Conservation (phyloP, 306 rosid genomes). For the Sesbania bispinosa region DNA sequence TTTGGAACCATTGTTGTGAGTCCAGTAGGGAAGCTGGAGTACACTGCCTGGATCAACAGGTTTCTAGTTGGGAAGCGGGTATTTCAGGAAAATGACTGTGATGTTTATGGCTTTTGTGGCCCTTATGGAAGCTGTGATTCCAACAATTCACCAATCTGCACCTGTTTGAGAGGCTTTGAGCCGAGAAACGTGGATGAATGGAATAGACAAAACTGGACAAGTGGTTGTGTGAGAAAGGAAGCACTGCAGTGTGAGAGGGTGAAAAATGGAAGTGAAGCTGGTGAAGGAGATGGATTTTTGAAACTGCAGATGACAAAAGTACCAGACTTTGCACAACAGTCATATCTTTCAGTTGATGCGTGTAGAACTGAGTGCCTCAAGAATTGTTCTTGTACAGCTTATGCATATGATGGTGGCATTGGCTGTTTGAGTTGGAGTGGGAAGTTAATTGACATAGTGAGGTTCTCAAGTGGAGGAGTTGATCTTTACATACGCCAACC, state of each 20-base stretch:
- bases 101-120: slow-evolving; percentile 31
- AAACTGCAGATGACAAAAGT: slow-evolving; percentile 29
- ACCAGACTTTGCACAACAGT: slow-evolving; percentile 11
- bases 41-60: not conserved
- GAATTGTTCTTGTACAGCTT: slow-evolving; percentile 32
- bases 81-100: slow-evolving; percentile 1
- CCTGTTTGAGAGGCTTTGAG: slow-evolving; percentile 39
- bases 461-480: not conserved
- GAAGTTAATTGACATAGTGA: slow-evolving; percentile 9
- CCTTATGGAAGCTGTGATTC: slow-evolving; percentile 29
- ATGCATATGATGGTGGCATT: not conserved
- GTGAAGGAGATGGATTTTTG: slow-evolving; percentile 23
- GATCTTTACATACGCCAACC: slow-evolving; percentile 25
- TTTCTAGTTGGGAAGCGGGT: not conserved
- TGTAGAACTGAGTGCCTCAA: slow-evolving; percentile 16
- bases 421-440: slow-evolving; percentile 25
- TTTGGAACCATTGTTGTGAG: not conserved
- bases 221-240: slow-evolving; percentile 38
- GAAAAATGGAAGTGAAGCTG: not conserved
- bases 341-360: not conserved
- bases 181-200: slow-evolving; percentile 32
- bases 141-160: not conserved
- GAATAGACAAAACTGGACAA: slow-evolving; percentile 23
- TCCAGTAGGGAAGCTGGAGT: not conserved
- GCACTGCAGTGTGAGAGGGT: not conserved